A percentile compares a stretch with the other conserved stretches of the same genome.
Evolutionary conservation across 208 protist species (phyloP).

Genomic region (Crithidia mellificae): DNA sequence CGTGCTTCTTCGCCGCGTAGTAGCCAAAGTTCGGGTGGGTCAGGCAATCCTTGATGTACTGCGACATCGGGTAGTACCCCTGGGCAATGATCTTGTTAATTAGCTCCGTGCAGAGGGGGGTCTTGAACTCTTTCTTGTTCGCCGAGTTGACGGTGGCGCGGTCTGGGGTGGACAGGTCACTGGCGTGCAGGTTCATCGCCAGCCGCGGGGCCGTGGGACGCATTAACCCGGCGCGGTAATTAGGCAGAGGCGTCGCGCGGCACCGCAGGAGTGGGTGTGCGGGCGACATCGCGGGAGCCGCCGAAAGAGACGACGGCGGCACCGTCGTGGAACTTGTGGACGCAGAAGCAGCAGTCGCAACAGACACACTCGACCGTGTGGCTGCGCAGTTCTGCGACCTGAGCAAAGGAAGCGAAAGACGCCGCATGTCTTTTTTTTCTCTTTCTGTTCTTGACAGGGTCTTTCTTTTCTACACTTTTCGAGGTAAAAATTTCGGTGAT

Average conservation of each 20-base stretch:
- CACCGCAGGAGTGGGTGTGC: too few species aligned
- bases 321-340: too few species aligned
- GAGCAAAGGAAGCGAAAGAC: slow-evolving; percentile 8
- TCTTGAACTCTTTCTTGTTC: slow-evolving; percentile 88
- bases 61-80: slow-evolving; percentile 89
- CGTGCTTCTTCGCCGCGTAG: slow-evolving; percentile 83
- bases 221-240: slow-evolving; percentile 13
- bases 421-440: too few species aligned
- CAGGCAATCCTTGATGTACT: slow-evolving; percentile 92
- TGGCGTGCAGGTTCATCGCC: slow-evolving; percentile 74
- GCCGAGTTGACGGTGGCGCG: slow-evolving; percentile 70
- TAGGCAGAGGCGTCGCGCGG: background rate
- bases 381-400: background rate
- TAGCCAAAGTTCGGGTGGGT: slow-evolving; percentile 90
- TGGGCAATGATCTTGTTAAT: slow-evolving; percentile 81
- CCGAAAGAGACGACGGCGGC: background rate
- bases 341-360: background rate
- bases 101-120: slow-evolving; percentile 81
- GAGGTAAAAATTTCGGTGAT: too few species aligned
- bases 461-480: too few species aligned
- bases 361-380: background rate
- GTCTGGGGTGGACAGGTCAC: slow-evolving; percentile 87
- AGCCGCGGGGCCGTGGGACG: slow-evolving; percentile 26
- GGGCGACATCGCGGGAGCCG: background rate
- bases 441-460: too few species aligned